These are phyloP conservation scores for Aspergillus kassunensis DNA, from an alignment of 495 filamentous ascomycete species.

Conservation along the genomic window DNA sequence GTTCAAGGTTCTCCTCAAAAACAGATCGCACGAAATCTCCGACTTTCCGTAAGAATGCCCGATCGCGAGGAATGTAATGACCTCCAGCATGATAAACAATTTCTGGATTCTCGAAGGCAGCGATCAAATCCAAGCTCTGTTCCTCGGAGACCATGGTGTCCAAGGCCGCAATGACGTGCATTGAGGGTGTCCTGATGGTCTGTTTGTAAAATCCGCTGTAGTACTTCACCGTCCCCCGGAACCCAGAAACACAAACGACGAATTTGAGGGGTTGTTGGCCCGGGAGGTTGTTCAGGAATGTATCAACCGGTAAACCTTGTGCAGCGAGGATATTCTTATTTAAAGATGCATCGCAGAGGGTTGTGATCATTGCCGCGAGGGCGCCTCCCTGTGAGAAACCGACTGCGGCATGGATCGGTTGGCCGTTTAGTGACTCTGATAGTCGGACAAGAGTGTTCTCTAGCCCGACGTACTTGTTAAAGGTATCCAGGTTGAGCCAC, in stretches of 20 bases:
- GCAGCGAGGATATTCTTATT: too few species aligned
- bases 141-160: background rate
- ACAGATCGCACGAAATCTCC: background rate
- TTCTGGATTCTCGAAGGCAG: background rate
- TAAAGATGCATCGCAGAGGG: too few species aligned
- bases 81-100: background rate
- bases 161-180: background rate
- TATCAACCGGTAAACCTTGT: too few species aligned
- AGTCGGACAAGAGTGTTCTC: background rate
- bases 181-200: background rate
- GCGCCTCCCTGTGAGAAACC: too few species aligned
- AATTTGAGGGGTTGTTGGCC: too few species aligned
- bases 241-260: too few species aligned
- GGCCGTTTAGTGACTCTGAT: background rate
- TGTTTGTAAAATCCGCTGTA: background rate
- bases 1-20: too few species aligned
- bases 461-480: background rate
- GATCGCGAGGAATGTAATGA: background rate
- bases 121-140: background rate
- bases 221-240: background rate
- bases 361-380: too few species aligned
- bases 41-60: background rate
- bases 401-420: too few species aligned
- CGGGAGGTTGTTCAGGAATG: too few species aligned
- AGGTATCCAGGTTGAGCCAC: conserved; percentile 3